Percentiles rank a stretch among this genome's conserved stretches.
These are phyloP conservation scores for Trichoderma sp. DNA, from an alignment of 2,329 filamentous ascomycete species.

Conservation along the genomic window DNA sequence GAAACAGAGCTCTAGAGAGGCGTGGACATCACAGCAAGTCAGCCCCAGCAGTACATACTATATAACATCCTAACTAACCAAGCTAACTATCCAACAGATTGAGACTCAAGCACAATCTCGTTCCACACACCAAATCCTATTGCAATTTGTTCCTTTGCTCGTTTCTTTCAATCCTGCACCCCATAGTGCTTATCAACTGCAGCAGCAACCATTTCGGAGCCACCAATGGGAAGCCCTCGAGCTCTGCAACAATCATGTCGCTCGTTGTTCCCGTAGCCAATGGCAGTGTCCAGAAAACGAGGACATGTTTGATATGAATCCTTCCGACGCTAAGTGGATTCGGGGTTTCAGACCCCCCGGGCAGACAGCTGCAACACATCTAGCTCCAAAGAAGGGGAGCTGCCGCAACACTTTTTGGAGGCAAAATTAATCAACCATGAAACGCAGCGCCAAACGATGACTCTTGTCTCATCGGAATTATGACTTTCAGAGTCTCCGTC, in stretches of 20 bases:
- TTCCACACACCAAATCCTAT: neutral
- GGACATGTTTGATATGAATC: neutral
- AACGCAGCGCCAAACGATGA: neutral
- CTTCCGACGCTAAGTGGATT: neutral
- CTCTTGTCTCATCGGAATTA: neutral
- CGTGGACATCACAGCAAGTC: neutral
- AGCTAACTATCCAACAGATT: neutral
- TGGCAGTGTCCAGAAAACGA: neutral
- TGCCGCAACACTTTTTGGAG: neutral
- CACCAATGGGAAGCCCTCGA: neutral
- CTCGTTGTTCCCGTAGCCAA: neutral
- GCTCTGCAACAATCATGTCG: neutral
- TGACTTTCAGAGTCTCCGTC: neutral
- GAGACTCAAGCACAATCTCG: neutral
- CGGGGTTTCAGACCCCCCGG: constrained; percentile 1
- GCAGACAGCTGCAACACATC: neutral
- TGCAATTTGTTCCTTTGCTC: neutral
- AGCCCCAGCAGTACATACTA: neutral
- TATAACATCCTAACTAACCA: neutral
- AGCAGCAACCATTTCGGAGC: neutral
- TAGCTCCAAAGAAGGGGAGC: neutral
- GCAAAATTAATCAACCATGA: neutral
- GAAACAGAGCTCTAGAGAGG: constrained; percentile 35
- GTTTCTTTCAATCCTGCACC: neutral
- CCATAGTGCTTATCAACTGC: neutral